Percentiles rank a stretch among this genome's conserved stretches.
These are phyloP conservation scores for Fusarium staphyleae DNA, from an alignment of 2,329 filamentous ascomycete genomes.

Conservation along the genomic window DNA sequence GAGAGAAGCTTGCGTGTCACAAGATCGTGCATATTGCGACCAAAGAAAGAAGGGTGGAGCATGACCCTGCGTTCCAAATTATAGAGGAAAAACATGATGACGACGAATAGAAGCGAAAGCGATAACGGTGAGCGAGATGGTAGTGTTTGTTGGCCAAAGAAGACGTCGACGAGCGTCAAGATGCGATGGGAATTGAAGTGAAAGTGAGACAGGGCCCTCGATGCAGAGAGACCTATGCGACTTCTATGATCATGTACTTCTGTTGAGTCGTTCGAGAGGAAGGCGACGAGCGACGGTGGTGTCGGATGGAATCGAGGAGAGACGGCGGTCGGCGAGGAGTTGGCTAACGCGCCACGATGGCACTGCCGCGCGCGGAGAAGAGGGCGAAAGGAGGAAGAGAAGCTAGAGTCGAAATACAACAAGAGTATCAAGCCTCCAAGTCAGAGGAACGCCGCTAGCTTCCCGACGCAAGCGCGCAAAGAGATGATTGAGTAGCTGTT, in stretches of 20 bases:
- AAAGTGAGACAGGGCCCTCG: neutral
- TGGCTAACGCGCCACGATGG: constrained; percentile 15
- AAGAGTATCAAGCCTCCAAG: constrained; percentile 27
- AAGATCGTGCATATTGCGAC: constrained; percentile 89
- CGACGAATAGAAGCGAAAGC: constrained; percentile 12
- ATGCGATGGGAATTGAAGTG: constrained; percentile 1
- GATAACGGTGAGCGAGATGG: constrained; percentile 4
- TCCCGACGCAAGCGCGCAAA: constrained; percentile 32
- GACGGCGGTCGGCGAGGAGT: constrained; percentile 9
- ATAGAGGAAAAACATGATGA: constrained; percentile 93
- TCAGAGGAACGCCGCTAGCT: constrained; percentile 29
- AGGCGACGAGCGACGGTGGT: constrained; percentile 10
- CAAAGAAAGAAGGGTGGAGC: constrained; percentile 96
- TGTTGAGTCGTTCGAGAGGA: constrained; percentile 15
- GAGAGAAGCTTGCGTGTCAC: constrained; percentile 88
- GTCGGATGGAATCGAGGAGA: constrained; percentile 6
- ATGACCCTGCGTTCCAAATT: constrained; percentile 95
- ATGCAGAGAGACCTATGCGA: constrained; percentile 2
- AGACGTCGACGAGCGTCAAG: neutral
- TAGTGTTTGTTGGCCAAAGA: constrained; percentile 3
- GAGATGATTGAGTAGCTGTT: constrained; percentile 4
- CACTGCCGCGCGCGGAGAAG: neutral
- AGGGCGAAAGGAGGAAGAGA: constrained; percentile 8
- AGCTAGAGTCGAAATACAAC: neutral
- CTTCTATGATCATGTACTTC: neutral